Base-by-base conservation (phyloP, 2,329 filamentous ascomycete genomes). In the Beauveria asiatica region DNA sequence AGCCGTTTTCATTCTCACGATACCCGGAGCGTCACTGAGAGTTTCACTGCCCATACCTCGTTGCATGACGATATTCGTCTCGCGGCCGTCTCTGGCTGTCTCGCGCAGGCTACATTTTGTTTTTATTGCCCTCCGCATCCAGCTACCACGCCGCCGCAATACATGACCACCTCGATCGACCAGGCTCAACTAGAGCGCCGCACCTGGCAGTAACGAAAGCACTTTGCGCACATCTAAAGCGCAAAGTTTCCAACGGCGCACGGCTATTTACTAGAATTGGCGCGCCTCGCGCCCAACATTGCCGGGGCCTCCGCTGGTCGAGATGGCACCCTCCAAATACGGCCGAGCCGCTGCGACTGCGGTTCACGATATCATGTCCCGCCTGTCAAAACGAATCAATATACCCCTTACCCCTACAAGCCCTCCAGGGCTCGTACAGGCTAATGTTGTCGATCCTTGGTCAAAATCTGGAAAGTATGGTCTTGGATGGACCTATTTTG, bases 401-500 rank as follows among this genome's bases (percentile, higher is more conserved):
- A 86, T 87, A 62, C 83, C 83, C 2, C 73, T 85, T 57, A 84
- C 81, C 21, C 71, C 83, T 2, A 80, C 79, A 33, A 86, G 83
- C 63, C 83, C 83, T 1, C 76, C 84, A 1, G 84, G 84, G 16
- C 75, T 87, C 37, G 74, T 86, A 48, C 81, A 87, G 71, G 84
- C 84, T 21, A 73, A 84, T 64, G 83, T 80, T 1, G 76, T 86
- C 61, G 92, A 97, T 71, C 90, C 92, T 25, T 97, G 89, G 88
- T 81, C 73, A 27, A 76, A 90, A 69, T 86, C 92, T 23, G 90
- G 88, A 49, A 95, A 96, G 76, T 96, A 97, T 75, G 91, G 82
- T 2, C 76, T 90, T 56, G 90, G 88, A 61, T 96, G 91, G 85
- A 90, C 93, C 16, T 96, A 95, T 73, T 95, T 96, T 68, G 86